Percentiles rank a stretch among this genome's conserved stretches.
Conservation (phyloP, 2,329 filamentous ascomycete genomes). For the Penicillium sp. region DNA sequence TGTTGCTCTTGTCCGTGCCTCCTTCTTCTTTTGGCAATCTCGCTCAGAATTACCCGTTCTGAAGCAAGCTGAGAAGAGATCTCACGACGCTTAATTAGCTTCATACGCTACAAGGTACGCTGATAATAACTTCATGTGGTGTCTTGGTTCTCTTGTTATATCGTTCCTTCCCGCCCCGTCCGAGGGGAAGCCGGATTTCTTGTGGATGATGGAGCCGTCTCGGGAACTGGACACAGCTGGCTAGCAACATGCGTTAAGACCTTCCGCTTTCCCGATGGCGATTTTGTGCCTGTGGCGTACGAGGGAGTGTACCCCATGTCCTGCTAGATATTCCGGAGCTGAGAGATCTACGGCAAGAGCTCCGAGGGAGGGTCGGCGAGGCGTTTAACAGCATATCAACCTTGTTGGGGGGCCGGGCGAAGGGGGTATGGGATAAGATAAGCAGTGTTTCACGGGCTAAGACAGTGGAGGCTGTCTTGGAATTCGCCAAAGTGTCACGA, state of each 20-base stretch:
- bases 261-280: background rate
- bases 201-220: too few relatives aligned
- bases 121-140: too few relatives aligned
- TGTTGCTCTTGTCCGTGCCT: too few relatives aligned
- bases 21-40: too few relatives aligned
- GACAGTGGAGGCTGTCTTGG: constrained; percentile 14
- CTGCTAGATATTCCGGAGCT: constrained; percentile 23
- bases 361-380: constrained; percentile 22
- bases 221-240: background rate
- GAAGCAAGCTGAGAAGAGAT: too few relatives aligned
- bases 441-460: constrained; percentile 7
- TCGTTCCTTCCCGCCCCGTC: too few relatives aligned
- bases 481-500: constrained; percentile 24
- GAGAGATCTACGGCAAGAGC: constrained; percentile 13
- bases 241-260: background rate
- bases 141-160: too few relatives aligned
- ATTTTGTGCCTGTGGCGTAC: constrained; percentile 14
- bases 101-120: too few relatives aligned
- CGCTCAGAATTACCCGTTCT: too few relatives aligned
- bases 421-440: constrained; percentile 18
- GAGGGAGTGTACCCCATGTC: constrained; percentile 24
- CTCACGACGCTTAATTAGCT: too few relatives aligned
- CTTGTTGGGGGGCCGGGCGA: constrained; percentile 25
- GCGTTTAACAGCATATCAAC: constrained; percentile 25
- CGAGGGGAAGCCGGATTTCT: too few relatives aligned